phyloP scores from a whole-genome alignment of 129 eudicot species.

The Logfia minima region DNA sequence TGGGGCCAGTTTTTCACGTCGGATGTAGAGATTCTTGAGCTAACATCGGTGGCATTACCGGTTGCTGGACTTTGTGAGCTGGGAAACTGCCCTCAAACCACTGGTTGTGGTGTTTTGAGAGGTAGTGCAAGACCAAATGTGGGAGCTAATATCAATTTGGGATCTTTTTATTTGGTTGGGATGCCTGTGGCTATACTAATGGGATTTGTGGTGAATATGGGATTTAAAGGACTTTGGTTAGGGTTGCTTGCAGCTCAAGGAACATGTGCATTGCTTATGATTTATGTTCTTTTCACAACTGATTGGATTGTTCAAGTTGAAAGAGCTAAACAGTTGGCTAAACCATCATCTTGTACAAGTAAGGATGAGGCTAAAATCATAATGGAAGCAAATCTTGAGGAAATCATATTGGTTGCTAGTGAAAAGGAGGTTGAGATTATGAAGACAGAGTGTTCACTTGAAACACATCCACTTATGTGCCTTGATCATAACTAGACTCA shows the following conservation, averaged over 20 bases:
- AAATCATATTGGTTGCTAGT: constrained; percentile 25
- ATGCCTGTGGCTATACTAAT: constrained; percentile 79
- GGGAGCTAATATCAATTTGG: constrained; percentile 86
- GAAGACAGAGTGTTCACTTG: constrained; percentile 40
- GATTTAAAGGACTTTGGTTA: constrained; percentile 78
- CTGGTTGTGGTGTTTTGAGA: constrained; percentile 87
- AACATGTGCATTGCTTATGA: constrained; percentile 75
- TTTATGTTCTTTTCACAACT: constrained; percentile 56
- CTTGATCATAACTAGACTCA: constrained; percentile 26
- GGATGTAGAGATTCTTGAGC: constrained; percentile 61
- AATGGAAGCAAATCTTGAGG: constrained; percentile 40
- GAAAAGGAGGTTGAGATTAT: constrained; percentile 38
- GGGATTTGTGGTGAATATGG: constrained; percentile 66
- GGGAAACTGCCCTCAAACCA: constrained; percentile 92
- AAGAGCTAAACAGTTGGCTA: constrained; percentile 67
- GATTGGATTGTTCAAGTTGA: constrained; percentile 74
- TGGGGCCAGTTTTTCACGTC: constrained; percentile 82
- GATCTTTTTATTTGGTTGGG: constrained; percentile 90
- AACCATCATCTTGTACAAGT: constrained; percentile 24
- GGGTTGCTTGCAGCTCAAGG: constrained; percentile 90
- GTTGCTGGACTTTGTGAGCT: constrained; percentile 84
- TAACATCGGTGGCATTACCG: constrained; percentile 71
- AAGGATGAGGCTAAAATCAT: constrained; percentile 10
- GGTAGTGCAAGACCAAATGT: constrained; percentile 82
- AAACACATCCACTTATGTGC: constrained; percentile 57